Base-by-base conservation (phyloP, 148 eudicot species). In the Rhododendron molle region DNA sequence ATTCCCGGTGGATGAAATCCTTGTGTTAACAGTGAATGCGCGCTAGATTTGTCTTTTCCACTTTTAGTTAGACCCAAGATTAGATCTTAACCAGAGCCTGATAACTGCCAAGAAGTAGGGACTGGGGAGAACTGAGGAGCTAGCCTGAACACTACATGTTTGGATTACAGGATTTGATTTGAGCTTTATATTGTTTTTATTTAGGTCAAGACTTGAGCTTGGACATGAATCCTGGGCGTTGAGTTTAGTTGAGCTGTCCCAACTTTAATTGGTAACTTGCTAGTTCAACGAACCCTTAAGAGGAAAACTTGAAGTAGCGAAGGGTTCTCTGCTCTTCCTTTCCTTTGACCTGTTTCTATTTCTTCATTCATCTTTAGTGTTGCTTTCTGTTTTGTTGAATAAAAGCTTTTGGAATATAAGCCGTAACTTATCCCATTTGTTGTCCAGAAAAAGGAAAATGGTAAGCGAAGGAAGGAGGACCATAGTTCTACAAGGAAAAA, bases 401-500 rank as follows among this genome's bases (percentile, higher is more conserved):
- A 46, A 78, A 78, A 26, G 38, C 56, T 47, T 78, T 78, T 44
- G 28, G 38, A 21, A 46, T 28, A 44, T 43, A 23, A 23, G 84
- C 46, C 26, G 56, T 72, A 56, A 34, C 44, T 86, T 30, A 73
- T 84, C 43, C 26, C 38, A 47, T 23, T 36, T 30, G 78, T 83
- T 71, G 72, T 87, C 71, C 95, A 96, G 99, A 96, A 90, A 89
- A 96, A 94, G 78, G 99, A 94, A 89, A 88, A 86, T 78, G 90
- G 91, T 87, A 96, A 94, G 93, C 87, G 98, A 88, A 90, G 97
- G 90, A 96, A 96, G 91, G 98, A 95, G 5, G 98, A 95, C 85
- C 90, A 90, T 80, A 81, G 83, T 84, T 72, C 81, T 36, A 28
- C 92, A 18, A 92, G 94, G 93, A 96, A 93, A 88, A 90, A 54